Evolutionary conservation across 2,329 filamentous ascomycete genomes (phyloP).

Genomic region (Aspergillus arachidicola): DNA sequence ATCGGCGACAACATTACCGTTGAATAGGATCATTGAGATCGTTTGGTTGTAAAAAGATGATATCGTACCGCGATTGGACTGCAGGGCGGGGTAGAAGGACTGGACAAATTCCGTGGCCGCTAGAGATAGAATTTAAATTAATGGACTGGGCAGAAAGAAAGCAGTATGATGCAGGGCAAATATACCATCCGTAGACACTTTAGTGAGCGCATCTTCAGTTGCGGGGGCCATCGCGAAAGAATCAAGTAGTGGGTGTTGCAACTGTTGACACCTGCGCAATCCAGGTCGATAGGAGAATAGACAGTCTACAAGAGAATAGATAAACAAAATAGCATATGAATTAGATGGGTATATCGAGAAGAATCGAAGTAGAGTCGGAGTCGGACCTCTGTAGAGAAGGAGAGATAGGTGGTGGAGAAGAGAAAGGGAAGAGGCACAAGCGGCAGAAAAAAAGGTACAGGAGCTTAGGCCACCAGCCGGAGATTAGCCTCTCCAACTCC

Average conservation of each 20-base stretch:
- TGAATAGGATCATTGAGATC: conserved; percentile 72
- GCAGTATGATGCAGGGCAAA: neutral
- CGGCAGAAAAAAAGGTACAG: conserved; percentile 26
- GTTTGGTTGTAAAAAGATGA: conserved; percentile 68
- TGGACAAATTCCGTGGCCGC: conserved; percentile 73
- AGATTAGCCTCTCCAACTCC: conserved; percentile 27
- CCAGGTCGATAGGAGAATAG: neutral
- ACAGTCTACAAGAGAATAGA: neutral
- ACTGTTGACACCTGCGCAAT: neutral
- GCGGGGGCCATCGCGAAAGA: conserved; percentile 32
- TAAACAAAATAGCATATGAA: too few relatives aligned
- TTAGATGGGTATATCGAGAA: neutral
- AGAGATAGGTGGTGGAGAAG: neutral
- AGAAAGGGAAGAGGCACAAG: conserved; percentile 8
- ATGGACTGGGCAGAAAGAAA: neutral
- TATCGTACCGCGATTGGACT: conserved; percentile 60
- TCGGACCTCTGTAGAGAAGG: neutral
- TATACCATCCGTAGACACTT: conserved; percentile 47
- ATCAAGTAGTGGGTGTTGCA: neutral
- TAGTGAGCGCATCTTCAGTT: conserved; percentile 40
- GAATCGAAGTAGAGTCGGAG: neutral
- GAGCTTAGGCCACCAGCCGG: conserved; percentile 43
- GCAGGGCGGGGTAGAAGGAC: conserved; percentile 74
- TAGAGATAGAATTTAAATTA: conserved; percentile 33
- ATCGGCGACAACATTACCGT: conserved; percentile 68